Conservation (phyloP, 495 filamentous ascomycete genomes). For the Podospora anserina region DNA sequence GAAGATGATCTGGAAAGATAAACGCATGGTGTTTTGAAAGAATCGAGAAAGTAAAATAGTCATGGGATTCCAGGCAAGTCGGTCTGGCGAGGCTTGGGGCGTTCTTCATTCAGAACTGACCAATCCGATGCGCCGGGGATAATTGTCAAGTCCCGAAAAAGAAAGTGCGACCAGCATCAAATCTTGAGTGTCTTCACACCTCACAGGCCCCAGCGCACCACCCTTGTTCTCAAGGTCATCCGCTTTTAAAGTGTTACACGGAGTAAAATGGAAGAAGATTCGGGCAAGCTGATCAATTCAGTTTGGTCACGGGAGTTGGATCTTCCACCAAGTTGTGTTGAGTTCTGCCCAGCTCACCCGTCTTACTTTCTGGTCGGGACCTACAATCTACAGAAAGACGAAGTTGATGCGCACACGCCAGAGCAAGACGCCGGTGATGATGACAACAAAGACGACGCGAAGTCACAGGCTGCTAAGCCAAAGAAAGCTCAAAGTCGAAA, state of each 20-base stretch:
- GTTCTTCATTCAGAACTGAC: background rate
- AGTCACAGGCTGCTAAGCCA: constrained; percentile 18
- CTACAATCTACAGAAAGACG: constrained; percentile 66
- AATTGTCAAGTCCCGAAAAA: constrained; percentile 15
- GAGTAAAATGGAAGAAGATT: constrained; percentile 3
- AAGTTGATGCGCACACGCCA: constrained; percentile 19
- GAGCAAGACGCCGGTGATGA: constrained; percentile 24
- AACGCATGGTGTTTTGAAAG: background rate
- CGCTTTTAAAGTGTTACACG: background rate
- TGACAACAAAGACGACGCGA: constrained; percentile 33
- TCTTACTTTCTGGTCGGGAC: constrained; percentile 80
- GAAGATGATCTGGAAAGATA: background rate
- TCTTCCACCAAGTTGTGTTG: constrained; percentile 77
- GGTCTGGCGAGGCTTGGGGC: background rate
- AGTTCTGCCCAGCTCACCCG: constrained; percentile 65
- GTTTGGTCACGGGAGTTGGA: constrained; percentile 46
- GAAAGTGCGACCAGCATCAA: constrained; percentile 3
- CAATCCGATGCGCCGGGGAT: constrained; percentile 11
- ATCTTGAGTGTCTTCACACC: background rate
- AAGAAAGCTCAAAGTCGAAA: constrained; percentile 57
- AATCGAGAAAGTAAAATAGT: background rate
- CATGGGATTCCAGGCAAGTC: background rate
- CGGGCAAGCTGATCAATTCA: constrained; percentile 28
- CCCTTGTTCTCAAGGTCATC: background rate
- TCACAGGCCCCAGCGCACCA: background rate